Base-by-base conservation (phyloP, 2,329 filamentous ascomycete genomes). In the Stemphylium beticola region DNA sequence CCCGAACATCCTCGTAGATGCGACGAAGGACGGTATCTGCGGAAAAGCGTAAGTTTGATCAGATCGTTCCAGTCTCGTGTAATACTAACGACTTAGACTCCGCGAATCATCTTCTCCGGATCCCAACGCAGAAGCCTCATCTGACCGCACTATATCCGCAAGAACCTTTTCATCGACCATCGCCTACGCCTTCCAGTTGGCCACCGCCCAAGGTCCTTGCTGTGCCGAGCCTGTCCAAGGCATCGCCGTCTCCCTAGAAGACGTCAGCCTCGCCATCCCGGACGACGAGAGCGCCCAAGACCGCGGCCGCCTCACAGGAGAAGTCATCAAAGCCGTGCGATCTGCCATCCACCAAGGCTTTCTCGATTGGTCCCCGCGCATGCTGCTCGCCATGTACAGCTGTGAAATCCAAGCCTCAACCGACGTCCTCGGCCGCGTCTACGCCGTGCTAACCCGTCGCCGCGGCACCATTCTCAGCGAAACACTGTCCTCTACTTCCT, bases 321-420 rank as follows among this genome's bases (percentile, higher is more conserved):
- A 98, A 77, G 86, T 96, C 39, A 96, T 99, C 79, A 92, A 92
- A 74, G 89, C 90, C 0, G 87, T 93, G 15, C 91, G 93, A 64
- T 87, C 91, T 40, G 85, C 88, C n/a, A 92, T 99, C 57, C 85
- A 88, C 45, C 82, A 88, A 60, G 93, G 88, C 18, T 96, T 98
- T 81, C 81, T 97, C 15, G 95, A 98, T 80, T 99, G 95, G 95
- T 93, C 89, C 34, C 91, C 95, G 0, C 87, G 95, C n/a, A 85
- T 99, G 64, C 86, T 98, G 79, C 86, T 99, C 39, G 95, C 95
- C 46, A 98, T 98, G 92, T 99, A 99, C 80, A 92, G 87, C 50
- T 96, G 93, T 74, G 95, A 98, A 74, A 98, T 99, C 68, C 95
- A 98, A 82, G 92, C 93, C 26, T 93, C 91, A 18, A 93, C 93